Percentiles rank a stretch among this genome's conserved stretches.
phyloP scores from a whole-genome alignment of 139 green algal genomes.

The Limnomonas spitsbergensis region DNA sequence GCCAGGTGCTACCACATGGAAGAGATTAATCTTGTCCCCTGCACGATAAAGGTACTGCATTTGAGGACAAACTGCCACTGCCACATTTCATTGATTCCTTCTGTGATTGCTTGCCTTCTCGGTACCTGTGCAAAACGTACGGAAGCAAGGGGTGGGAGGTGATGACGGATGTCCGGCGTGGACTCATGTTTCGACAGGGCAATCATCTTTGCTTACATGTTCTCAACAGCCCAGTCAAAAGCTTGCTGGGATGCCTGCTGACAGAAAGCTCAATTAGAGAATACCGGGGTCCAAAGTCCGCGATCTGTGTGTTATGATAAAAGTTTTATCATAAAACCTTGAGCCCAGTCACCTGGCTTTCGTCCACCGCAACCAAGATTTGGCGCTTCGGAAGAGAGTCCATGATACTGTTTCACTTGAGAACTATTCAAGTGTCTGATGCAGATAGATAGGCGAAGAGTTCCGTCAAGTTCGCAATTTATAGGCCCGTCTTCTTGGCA shows the following conservation, averaged over 20 bases:
- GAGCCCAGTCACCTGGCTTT: not conserved
- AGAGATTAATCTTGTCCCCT: slow-evolving; percentile 1
- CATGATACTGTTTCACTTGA: not conserved
- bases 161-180: too few species aligned
- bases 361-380: not conserved
- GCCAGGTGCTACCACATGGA: slow-evolving; percentile 3
- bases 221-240: slow-evolving; percentile 5
- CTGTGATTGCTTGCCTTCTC: not conserved
- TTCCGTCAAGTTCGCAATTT: too few species aligned
- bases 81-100: too few species aligned
- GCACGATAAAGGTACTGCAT: too few species aligned
- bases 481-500: too few species aligned
- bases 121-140: not conserved
- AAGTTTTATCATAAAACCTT: too few species aligned
- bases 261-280: too few species aligned
- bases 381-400: not conserved
- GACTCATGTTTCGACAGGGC: not conserved
- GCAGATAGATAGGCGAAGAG: not conserved
- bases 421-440: too few species aligned
- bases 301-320: too few species aligned
- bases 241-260: not conserved
- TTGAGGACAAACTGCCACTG: too few species aligned
- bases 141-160: too few species aligned
- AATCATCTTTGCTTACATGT: not conserved
- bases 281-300: too few species aligned